Evolutionary conservation across 2,329 filamentous ascomycete species (phyloP), one percentile per base, ranked within the genome.

Genomic region (Fusarium subtropicale): DNA sequence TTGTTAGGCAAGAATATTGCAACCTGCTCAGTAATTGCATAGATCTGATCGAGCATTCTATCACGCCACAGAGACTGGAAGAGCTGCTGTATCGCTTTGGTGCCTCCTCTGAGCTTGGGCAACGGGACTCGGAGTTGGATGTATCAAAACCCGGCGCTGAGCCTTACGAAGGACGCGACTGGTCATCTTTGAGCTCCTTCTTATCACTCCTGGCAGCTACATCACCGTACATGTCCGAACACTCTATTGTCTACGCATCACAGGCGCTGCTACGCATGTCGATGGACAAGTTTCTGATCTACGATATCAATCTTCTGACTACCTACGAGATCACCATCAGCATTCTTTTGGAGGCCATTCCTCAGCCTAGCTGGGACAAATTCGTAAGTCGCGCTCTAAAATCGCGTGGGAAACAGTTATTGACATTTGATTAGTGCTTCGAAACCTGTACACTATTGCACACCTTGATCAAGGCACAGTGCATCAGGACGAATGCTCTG

Each of bases 1-100:
- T 87, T 45, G 76, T 92, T 42, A 84, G 88, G 51, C 77, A 83
- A 56, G 86, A 90, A 61, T 93, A 93, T 75, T 81, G 84, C 56
- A 84, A 84, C 45, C 77, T 93, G 6, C 79, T 86, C 54, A 79
- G 82, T 34, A 75, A 80, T 51, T 84, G 82, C 51, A 66, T 77
- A 1, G 79, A 82, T 24, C 82, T 87, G 51, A 76, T 84, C 10
- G 66, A 76, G 26, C 79, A 79, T 3, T 76, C 87, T 1, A 64
- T 90, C 28, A 82, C 83, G 7, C 79, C 82, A 4, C 72, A 79
- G 75, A 69, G 79, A 74, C 68, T 89, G 55, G 71, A 87, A 52
- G 75, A 80, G 8, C 78, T 93, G 13, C 91, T 94, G 65, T 77
- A 78, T 52, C 79, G 79, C 18, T 75, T 93, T 8, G 90, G 90